Conservation (phyloP, 2,329 filamentous ascomycete genomes). For the Xylariaceae sp. region DNA sequence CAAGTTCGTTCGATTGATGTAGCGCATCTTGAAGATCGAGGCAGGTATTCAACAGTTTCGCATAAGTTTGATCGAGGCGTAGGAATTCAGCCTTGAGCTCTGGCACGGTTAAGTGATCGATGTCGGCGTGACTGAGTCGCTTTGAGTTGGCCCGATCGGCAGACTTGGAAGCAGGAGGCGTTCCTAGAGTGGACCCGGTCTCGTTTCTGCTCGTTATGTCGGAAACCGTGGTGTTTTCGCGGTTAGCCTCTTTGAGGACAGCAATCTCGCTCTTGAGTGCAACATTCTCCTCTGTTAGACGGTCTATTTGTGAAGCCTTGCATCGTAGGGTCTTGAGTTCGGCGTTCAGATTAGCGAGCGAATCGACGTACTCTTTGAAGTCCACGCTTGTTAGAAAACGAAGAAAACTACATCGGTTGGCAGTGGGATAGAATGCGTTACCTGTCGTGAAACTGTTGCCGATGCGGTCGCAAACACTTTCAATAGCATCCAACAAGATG, state of each 20-base stretch:
- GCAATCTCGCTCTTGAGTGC: constrained; percentile 37
- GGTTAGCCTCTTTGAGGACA: constrained; percentile 25
- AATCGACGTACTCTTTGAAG: constrained; percentile 17
- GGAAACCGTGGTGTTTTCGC: constrained; percentile 8
- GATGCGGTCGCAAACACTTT: constrained; percentile 26
- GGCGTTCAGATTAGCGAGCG: constrained; percentile 26
- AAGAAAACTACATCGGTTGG: not conserved
- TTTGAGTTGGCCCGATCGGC: constrained; percentile 23
- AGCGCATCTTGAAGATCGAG: constrained; percentile 26
- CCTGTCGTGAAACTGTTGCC: constrained; percentile 25
- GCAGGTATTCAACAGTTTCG: constrained; percentile 33
- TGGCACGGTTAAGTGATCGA: constrained; percentile 17
- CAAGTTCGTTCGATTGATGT: constrained; percentile 30
- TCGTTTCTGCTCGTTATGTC: constrained; percentile 2
- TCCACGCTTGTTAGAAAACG: constrained; percentile 1
- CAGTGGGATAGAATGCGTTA: constrained; percentile 15
- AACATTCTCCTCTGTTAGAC: constrained; percentile 40
- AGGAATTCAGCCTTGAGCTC: constrained; percentile 33
- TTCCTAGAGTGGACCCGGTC: constrained; percentile 15
- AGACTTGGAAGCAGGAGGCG: constrained; percentile 28
- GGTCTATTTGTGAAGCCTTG: constrained; percentile 31
- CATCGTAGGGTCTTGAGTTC: constrained; percentile 35
- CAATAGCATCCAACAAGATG: constrained; percentile 28
- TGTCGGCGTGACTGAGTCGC: constrained; percentile 11
- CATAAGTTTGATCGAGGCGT: constrained; percentile 38